Base-by-base conservation (phyloP, 306 rosid species). In the Alnus glutinosa region DNA sequence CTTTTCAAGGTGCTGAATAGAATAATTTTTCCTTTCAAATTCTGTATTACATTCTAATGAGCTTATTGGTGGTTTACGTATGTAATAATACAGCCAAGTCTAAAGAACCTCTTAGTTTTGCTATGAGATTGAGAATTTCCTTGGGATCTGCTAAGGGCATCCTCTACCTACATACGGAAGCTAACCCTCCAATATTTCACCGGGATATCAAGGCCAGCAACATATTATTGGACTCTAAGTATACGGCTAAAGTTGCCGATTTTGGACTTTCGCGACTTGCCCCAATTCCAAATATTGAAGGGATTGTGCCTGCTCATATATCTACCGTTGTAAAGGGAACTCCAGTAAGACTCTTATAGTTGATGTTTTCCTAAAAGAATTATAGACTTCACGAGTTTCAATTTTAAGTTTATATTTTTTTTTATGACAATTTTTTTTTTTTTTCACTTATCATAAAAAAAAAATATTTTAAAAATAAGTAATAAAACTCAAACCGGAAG, bases 211-310 rank as follows among this genome's bases (percentile, higher is more conserved):
- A 95, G 93, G 91, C 98, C 78, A 95, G 88, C 88, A 95, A 95
- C 79, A 95, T 95, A 83, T 71, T 95, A 76, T 85, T 95, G 89
- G 99, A 91, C 82, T 76, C 92, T 1, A 95, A 87, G 79, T 78
- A 86, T 5, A 55, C 70, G 0, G 93, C 98, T 9, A 95, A 95
- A 86, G 99, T 95, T 82, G 96, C 99, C 70, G 99, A 95, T 89
- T 95, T 95, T 74, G 99, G 99, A 85, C 98, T 95, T 75, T 95
- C 99, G 0, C 90, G 97, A 55, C 98, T 95, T 70, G 99, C 99
- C 12, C 99, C 99, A 4, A 88, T 90, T 82, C 93, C 98, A 49
- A 91, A 93, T 82, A 46, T 84, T 12, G 97, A 95, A 80, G 99
- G 99, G 50, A 50, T 51, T 61, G 79, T 81, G 77, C 98, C 99